Conservation (phyloP, 176 grass and related monocot genomes). For the Tuctoria greenei region DNA sequence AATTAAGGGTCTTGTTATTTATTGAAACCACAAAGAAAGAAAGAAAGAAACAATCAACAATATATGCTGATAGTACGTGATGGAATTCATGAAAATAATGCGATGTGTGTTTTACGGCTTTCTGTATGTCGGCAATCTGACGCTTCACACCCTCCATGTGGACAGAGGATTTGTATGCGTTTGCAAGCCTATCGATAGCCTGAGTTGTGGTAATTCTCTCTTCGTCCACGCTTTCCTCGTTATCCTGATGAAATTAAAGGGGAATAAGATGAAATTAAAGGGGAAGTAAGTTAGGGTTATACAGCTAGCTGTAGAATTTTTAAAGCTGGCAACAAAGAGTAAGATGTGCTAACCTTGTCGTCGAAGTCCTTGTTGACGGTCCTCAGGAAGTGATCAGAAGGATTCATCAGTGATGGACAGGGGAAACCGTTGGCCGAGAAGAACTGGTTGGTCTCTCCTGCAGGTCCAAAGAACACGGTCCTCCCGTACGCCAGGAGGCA, state of each 20-base stretch:
- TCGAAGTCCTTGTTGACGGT: neutral
- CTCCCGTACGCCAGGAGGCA: neutral
- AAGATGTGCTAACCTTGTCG: neutral
- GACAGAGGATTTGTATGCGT: neutral
- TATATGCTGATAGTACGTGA: neutral
- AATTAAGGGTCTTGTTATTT: neutral
- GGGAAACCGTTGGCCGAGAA: neutral
- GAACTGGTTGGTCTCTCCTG: neutral
- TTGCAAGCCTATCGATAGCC: neutral
- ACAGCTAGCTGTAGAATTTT: no score
- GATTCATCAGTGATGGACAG: neutral
- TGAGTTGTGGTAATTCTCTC: neutral
- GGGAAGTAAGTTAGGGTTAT: no score
- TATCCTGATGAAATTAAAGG: no score
- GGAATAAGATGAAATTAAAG: no score
- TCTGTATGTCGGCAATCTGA: neutral
- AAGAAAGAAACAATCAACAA: neutral
- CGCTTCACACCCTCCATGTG: neutral
- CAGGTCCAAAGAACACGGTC: neutral
- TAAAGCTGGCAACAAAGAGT: no score
- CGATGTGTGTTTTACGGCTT: neutral
- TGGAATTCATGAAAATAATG: neutral
- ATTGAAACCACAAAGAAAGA: neutral
- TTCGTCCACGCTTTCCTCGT: neutral
- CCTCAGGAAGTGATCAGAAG: neutral